Evolutionary conservation across 176 grass and related monocot genomes (phyloP).

Genomic region (Zizania latifolia): DNA sequence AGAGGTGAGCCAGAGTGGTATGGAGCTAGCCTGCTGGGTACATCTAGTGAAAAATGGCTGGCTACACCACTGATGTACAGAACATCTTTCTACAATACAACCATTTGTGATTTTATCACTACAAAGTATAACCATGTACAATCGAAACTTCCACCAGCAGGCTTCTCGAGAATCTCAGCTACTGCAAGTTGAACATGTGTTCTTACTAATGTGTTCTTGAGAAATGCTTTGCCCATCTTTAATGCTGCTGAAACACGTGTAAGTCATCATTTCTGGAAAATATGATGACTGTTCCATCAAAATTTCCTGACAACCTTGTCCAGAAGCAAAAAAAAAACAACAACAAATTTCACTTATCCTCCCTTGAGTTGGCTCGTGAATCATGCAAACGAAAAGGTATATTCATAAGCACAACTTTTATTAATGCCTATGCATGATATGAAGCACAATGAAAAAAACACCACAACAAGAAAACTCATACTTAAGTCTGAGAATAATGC

Average conservation of each 20-base stretch:
- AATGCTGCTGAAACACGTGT: conserved; percentile 65
- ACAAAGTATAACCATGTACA: too few species aligned
- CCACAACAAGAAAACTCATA: neutral
- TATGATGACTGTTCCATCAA: conserved; percentile 67
- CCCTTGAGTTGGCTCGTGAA: conserved; percentile 74
- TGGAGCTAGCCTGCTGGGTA: too few species aligned
- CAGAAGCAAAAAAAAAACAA: conserved; percentile 87
- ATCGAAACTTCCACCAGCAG: too few species aligned
- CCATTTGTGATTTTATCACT: too few species aligned
- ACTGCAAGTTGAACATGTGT: too few species aligned
- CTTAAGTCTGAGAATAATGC: conserved; percentile 12
- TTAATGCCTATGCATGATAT: conserved; percentile 17
- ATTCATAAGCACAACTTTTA: conserved; percentile 7
- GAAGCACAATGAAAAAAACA: neutral
- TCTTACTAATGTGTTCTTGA: too few species aligned
- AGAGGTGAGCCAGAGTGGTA: too few species aligned
- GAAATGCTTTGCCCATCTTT: conserved; percentile 65
- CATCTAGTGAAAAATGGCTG: too few species aligned
- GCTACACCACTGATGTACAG: too few species aligned
- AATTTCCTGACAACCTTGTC: conserved; percentile 75
- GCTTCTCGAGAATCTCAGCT: too few species aligned
- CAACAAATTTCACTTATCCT: conserved; percentile 89
- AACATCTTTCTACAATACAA: too few species aligned
- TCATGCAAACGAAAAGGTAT: conserved; percentile 58
- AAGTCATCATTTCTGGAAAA: conserved; percentile 86